Base-by-base conservation (phyloP, 2,329 filamentous ascomycete species). In the Ophiocordyceps robertsii region DNA sequence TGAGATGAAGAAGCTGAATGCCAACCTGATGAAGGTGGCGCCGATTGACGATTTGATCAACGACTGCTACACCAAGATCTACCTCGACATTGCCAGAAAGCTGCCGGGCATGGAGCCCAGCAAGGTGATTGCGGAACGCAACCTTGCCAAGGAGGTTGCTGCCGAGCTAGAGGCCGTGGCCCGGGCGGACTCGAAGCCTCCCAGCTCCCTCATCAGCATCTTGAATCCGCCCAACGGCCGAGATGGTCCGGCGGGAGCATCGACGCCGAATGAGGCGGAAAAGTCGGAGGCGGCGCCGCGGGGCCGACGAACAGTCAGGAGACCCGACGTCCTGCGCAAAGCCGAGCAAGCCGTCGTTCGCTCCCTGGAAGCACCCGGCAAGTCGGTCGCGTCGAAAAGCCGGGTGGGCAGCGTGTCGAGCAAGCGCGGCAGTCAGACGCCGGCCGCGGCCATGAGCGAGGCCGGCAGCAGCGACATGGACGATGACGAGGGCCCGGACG, bases 31-130 rank as follows among this genome's bases (percentile, higher is more conserved):
- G 75, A 95, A 95, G 61, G 75, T 82, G 1, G 75, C 79, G 0
- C 72, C 81, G 10, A 90, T 96, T 37, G 92, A 98, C 53, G 92
- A 98, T 55, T 72, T 96, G n/a, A 84, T 95, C 49, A 84, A 82
- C 19, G 92, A 98, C 61, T 80, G 84, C 39, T 98, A 95, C 60
- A 83, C 85, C 1, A 72, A 78, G 39, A 68, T 94, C 14, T 92
- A 86, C 56, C 70, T 73, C 16, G 75, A 81, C 29, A 65, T 88
- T 39, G 77, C 77, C 2, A 73, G 73, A 36, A 69, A 67, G 4
- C 62, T 87, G 3, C 72, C 74, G 0, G 67, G 68, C 27, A 57
- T 61, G n/a, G 63, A 70, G 38, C 64, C 72, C 19, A 61, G 68
- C 46, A 58, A 62, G 45, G 60, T 68, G 43, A 67, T 66, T 49